Percentiles rank a stretch among this genome's conserved stretches.
Evolutionary conservation across 352 stramenopile species (phyloP).

Genomic region (Achlya hypogyna): DNA sequence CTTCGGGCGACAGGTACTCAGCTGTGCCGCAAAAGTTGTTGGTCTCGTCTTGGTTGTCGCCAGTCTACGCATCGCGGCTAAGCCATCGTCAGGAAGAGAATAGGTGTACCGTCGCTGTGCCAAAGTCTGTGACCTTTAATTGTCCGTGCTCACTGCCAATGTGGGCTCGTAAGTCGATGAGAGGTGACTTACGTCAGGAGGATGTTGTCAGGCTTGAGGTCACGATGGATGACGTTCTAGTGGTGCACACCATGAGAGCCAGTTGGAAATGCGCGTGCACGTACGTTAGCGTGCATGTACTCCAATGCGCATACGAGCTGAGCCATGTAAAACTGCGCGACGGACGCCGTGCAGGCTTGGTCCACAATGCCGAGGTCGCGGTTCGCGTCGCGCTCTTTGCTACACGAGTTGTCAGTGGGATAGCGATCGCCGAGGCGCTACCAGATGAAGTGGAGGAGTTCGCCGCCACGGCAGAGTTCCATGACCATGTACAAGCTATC

Average conservation of each 20-base stretch:
- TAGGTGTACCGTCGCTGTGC: constrained; percentile 52
- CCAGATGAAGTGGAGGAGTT: constrained; percentile 82
- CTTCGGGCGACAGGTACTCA: constrained; percentile 88
- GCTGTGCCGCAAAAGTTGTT: constrained; percentile 88
- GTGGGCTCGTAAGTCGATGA: neutral
- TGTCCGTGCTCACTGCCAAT: constrained; percentile 54
- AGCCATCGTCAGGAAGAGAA: neutral
- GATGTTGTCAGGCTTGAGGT: constrained; percentile 92
- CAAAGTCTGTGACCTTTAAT: constrained; percentile 88
- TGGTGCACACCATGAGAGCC: neutral
- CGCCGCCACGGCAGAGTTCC: constrained; percentile 79
- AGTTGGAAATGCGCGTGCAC: neutral
- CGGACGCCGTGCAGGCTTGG: constrained; percentile 55
- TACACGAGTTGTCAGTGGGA: constrained; percentile 22
- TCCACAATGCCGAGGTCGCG: constrained; percentile 44
- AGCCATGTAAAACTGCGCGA: constrained; percentile 91
- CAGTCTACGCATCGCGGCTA: neutral
- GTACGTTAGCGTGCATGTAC: constrained; percentile 87
- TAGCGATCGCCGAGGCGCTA: constrained; percentile 16
- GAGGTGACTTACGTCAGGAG: constrained; percentile 37
- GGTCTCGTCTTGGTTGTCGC: constrained; percentile 34
- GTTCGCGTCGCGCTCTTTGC: constrained; percentile 69
- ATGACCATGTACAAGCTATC: constrained; percentile 89
- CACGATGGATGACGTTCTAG: constrained; percentile 86
- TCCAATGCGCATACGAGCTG: constrained; percentile 90